Evolutionary conservation across 805 yeast genomes (phyloP), one percentile per base, ranked within the genome.

Genomic region (Yarrowia yakushimensis): DNA sequence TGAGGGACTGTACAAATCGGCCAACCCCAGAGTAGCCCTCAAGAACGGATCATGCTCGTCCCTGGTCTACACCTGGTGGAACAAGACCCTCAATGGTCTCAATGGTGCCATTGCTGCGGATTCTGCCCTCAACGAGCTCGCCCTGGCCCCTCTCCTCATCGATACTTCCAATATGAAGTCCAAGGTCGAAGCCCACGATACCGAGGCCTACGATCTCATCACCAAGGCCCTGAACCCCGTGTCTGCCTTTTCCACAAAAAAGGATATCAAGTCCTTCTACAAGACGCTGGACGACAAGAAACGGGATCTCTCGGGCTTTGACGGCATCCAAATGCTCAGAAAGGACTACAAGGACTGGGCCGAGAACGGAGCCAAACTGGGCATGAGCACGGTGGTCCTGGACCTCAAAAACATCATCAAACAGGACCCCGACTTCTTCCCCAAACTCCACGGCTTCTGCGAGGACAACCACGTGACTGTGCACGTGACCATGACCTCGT

Each of bases 311-410:
- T 71, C 72, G 2, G 91, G 90, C 0, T 77, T 94, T 36, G 69
- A 82, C 0, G 72, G 84, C 5, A 67, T 67, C 5, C 96, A 90
- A 59, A 73, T 94, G 7, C 75, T 94, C 39, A 77, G 85, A 46
- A 92, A 91, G 72, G 99, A 93, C 71, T 93, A 88, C 74, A 93
- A 93, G 71, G 84, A 83, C 69, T 91, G 87, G 76, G 77, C 73
- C 10, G 73, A 68, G 17, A 67, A 69, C 10, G 70, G 70, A 0
- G 63, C 72, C 2, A 72, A 66, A 4, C 77, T 90, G 12, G 98
- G 98, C 0, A 86, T 93, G 68, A 82, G 92, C 50, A 87, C 97
- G 0, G 74, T 86, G 10, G 88, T 87, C 2, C 85, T 82, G 70
- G 78, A 90, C 0, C 72, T 87, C 28, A 73, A 75, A 6, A 87